Conservation (phyloP, 495 filamentous ascomycete species). For the Cryomyces minteri region DNA sequence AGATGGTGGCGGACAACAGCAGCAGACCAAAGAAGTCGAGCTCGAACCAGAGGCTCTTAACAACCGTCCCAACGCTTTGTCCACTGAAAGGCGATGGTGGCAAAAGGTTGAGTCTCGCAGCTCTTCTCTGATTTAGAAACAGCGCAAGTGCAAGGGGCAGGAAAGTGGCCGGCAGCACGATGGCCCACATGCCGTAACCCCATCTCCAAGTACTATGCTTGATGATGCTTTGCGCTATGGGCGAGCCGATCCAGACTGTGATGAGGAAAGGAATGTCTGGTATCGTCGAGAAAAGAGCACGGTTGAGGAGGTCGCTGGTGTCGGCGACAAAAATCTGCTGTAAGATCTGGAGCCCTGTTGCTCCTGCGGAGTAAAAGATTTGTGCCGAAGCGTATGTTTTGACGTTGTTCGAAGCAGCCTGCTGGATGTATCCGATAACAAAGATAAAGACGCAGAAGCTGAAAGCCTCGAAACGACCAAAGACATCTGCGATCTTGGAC, state of each 20-base stretch:
- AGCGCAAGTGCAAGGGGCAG: constrained; percentile 36
- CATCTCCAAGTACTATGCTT: constrained; percentile 32
- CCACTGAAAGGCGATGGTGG: constrained; percentile 12
- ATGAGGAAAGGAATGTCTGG: constrained; percentile 43
- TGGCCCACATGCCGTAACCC: constrained; percentile 40
- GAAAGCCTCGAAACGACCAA: constrained; percentile 48
- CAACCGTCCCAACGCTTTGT: constrained; percentile 14
- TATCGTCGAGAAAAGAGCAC: constrained; percentile 38
- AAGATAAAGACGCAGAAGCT: constrained; percentile 38
- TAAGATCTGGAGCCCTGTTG: constrained; percentile 42
- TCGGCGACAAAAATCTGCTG: constrained; percentile 60
- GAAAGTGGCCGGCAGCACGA: constrained; percentile 37
- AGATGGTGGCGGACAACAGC: constrained; percentile 10
- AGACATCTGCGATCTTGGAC: constrained; percentile 52
- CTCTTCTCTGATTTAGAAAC: constrained; percentile 36
- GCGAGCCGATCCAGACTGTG: constrained; percentile 45
- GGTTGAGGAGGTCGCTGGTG: constrained; percentile 46
- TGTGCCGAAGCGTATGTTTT: constrained; percentile 47
- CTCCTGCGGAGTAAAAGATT: constrained; percentile 50
- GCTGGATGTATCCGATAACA: constrained; percentile 40
- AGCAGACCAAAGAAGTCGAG: constrained; percentile 13
- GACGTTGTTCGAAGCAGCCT: constrained; percentile 45
- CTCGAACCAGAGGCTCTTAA: constrained; percentile 23
- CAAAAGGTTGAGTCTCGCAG: constrained; percentile 18
- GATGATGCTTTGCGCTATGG: constrained; percentile 32